phyloP scores from a whole-genome alignment of 106 monocot genomes.

The Dendrobium huoshanense region DNA sequence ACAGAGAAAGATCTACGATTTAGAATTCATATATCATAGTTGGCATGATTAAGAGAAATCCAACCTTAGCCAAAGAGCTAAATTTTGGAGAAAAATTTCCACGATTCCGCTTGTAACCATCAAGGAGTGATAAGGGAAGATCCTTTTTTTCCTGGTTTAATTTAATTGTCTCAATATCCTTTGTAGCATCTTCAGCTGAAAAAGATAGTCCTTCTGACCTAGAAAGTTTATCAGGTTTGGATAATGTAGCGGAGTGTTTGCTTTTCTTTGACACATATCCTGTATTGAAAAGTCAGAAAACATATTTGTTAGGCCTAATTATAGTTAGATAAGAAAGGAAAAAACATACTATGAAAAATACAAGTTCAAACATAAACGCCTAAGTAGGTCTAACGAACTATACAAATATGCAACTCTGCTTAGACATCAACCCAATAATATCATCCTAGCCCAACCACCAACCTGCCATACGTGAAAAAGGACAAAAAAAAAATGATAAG shows the following conservation, averaged over 20 bases:
- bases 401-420: not conserved
- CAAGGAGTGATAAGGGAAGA: conserved; percentile 10
- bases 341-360: not conserved
- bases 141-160: conserved; percentile 12
- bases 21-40: not conserved
- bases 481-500: too few relatives aligned
- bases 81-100: conserved; percentile 14
- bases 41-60: not conserved
- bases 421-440: too few relatives aligned
- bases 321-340: not conserved
- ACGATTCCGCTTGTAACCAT: conserved; percentile 32
- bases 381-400: not conserved
- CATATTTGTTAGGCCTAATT: not conserved
- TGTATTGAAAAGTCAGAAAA: conserved; percentile 7
- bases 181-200: conserved; percentile 16
- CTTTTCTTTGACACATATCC: conserved; percentile 28
- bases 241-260: conserved; percentile 13
- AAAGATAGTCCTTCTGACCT: conserved; percentile 15
- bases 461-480: too few relatives aligned
- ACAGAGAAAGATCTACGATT: too few relatives aligned
- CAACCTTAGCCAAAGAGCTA: conserved; percentile 19
- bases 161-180: conserved; percentile 23
- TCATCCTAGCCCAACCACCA: too few relatives aligned
- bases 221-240: conserved; percentile 25
- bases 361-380: not conserved